A percentile compares a stretch with the other conserved stretches of the same genome.
phyloP scores from a whole-genome alignment of 164 flowering plant genomes.

The Litsea cubeba region DNA sequence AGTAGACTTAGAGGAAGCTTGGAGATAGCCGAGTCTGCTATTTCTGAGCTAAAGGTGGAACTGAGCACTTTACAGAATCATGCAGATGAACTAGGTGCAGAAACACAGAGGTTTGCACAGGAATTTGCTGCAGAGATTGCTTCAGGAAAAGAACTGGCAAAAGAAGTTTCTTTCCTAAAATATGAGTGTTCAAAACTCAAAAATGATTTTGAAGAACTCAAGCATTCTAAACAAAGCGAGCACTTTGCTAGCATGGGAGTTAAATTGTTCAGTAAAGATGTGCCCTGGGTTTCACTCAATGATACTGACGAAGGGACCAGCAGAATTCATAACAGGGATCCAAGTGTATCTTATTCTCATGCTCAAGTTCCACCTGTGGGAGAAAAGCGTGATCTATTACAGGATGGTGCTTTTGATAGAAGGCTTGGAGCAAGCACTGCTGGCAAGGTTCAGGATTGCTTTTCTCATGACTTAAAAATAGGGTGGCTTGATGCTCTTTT shows the following conservation, averaged over 20 bases:
- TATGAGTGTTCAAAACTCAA: slow-evolving; percentile 65
- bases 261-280: not conserved
- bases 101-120: slow-evolving; percentile 51
- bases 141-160: slow-evolving; percentile 59
- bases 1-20: slow-evolving; percentile 57
- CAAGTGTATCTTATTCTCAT: not conserved
- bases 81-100: slow-evolving; percentile 60
- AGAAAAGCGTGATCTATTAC: not conserved
- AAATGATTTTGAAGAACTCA: slow-evolving; percentile 46
- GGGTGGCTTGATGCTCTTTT: slow-evolving; percentile 48
- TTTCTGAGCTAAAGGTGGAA: slow-evolving; percentile 63
- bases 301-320: not conserved
- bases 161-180: slow-evolving; percentile 58
- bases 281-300: not conserved
- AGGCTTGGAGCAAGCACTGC: not conserved
- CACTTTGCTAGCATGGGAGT: slow-evolving; percentile 16
- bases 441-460: slow-evolving; percentile 16
- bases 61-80: slow-evolving; percentile 60
- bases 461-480: slow-evolving; percentile 25
- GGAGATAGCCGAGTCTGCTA: slow-evolving; percentile 69
- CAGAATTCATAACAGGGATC: not conserved
- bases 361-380: not conserved
- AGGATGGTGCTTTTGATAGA: not conserved
- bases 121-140: slow-evolving; percentile 62
- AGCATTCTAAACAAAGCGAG: slow-evolving; percentile 23